A percentile compares a stretch with the other conserved stretches of the same genome.
These are phyloP conservation scores for Lathyrus tuberosus DNA, from an alignment of 306 rosid species.

Conservation along the genomic window DNA sequence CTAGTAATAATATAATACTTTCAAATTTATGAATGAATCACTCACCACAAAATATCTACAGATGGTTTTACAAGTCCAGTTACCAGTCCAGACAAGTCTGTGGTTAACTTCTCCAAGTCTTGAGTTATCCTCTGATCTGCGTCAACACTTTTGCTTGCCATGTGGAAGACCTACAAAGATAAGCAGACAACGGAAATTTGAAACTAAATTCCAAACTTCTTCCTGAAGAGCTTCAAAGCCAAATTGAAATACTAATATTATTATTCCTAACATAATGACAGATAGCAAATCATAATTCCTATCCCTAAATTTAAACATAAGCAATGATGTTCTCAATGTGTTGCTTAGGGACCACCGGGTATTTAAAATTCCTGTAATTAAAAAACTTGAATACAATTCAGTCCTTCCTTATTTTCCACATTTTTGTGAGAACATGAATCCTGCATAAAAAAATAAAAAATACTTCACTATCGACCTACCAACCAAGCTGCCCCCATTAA, in stretches of 20 bases:
- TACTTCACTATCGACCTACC: slow-evolving; percentile 1
- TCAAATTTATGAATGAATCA: slow-evolving; percentile 26
- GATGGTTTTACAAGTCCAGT: slow-evolving; percentile 97
- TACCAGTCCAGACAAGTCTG: slow-evolving; percentile 90
- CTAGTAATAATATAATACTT: slow-evolving; percentile 21
- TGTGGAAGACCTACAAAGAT: slow-evolving; percentile 81
- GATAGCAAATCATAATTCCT: slow-evolving; percentile 4
- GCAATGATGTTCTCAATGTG: background rate
- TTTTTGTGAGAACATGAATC: slow-evolving; percentile 19
- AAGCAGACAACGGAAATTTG: slow-evolving; percentile 37
- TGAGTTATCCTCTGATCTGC: slow-evolving; percentile 98
- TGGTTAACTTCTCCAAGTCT: slow-evolving; percentile 87
- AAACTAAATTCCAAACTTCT: slow-evolving; percentile 36
- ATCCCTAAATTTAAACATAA: slow-evolving; percentile 22
- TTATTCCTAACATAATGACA: slow-evolving; percentile 19
- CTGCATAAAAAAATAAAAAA: slow-evolving; percentile 5
- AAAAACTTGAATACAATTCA: background rate
- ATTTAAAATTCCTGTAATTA: slow-evolving; percentile 21
- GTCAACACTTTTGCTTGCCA: slow-evolving; percentile 78
- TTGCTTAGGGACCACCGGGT: slow-evolving; percentile 13
- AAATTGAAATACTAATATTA: slow-evolving; percentile 28
- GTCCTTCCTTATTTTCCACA: background rate
- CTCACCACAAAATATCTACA: slow-evolving; percentile 97
- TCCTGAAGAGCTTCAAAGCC: slow-evolving; percentile 33
- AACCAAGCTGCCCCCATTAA: background rate